Evolutionary conservation across 2,329 filamentous ascomycete species (phyloP), one percentile per base, ranked within the genome.

Genomic region (Sphaerostilbella broomeana): DNA sequence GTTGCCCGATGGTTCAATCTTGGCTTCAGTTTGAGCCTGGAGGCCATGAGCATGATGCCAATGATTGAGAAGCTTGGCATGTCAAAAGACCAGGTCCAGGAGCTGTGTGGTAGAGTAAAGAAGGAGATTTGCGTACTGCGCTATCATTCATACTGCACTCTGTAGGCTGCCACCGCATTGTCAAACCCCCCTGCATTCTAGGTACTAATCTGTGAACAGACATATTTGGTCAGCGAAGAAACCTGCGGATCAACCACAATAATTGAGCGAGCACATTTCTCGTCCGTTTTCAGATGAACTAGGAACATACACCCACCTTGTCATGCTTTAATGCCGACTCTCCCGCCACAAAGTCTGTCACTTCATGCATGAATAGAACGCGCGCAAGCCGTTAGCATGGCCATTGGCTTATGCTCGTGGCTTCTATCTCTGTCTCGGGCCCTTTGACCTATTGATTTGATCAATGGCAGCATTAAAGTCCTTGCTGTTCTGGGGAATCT

Each of bases 1-100:
- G 72, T 88, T 38, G 86, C 84, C 20, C 72, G 79, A 42, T 94
- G 86, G 84, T 94, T 94, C 63, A 88, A 90, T 54, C 67, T 90
- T 17, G 81, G 79, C 26, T 69, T 95, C 50, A 79, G 74, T 9
- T 77, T 85, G 54, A 83, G 84, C 18, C 63, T 94, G 35, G 77
- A 87, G 51, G 79, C 81, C 10, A 68, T 94, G 52, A 82, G 81
- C 48, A 61, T 92, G 52, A 83, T 74, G 24, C 83, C 88, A 6
- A 72, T 95, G 55, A 81, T 76, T 30, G 74, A 62, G 37, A 52
- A 56, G 25, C 42, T 59, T 13, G 49, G 80, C 42, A 56, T 57
- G 52, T 52, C 43, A 4, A 68, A 80, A 28, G 75, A 77, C 37
- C 68, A 84, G 45, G 80, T 94, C 32, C 65, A 70, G 40, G 68